phyloP scores from a whole-genome alignment of 257 asterid species.

The Solanum boliviense region DNA sequence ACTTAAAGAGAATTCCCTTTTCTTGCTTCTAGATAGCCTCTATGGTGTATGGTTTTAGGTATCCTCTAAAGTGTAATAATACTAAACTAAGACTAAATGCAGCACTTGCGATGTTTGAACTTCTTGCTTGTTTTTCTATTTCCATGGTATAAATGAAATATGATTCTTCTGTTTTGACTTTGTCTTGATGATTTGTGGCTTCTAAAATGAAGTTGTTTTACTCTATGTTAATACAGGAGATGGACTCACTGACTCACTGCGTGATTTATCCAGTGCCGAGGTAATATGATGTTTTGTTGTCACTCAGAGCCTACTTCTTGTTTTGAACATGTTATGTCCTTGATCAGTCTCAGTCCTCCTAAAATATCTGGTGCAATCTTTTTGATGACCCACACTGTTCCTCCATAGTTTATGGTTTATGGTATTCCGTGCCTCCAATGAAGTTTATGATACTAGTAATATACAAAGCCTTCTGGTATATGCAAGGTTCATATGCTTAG shows the following conservation, averaged over 20 bases:
- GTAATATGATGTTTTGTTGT: constrained; percentile 15
- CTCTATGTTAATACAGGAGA: constrained; percentile 39
- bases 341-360: neutral
- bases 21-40: neutral
- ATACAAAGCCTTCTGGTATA: neutral
- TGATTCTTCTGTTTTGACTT: neutral
- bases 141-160: neutral
- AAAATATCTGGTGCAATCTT: neutral
- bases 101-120: neutral
- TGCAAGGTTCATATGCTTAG: neutral
- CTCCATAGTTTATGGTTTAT: neutral
- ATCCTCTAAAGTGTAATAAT: neutral
- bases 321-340: neutral
- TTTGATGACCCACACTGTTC: neutral
- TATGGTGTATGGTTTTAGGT: neutral
- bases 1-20: neutral
- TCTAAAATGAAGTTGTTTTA: neutral
- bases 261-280: constrained; percentile 62
- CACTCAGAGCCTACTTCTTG: neutral
- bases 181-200: neutral
- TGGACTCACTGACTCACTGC: constrained; percentile 80
- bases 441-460: neutral
- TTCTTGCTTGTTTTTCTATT: neutral
- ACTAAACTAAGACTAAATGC: neutral
- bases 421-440: neutral